Evolutionary conservation across 108 stramenopile species (phyloP), one percentile per base, ranked within the genome.

Genomic region (Conticribra guillardii): DNA sequence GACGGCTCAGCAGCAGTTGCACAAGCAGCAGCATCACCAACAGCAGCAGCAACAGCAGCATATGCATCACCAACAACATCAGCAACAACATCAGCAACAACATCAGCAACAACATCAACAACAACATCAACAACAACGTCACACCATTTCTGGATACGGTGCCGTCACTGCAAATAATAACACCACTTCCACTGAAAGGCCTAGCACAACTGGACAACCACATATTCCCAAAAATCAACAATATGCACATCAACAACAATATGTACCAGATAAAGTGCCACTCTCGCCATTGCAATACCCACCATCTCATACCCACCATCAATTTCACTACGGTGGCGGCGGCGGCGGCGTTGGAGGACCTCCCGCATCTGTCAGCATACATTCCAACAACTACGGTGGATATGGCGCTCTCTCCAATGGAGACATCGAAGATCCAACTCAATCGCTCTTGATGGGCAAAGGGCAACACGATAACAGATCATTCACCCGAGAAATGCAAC

Each of bases 281-380:
- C 37, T 33, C 11, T n/a, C 61, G 46, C 19, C 61, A 3, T 3
- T n/a, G 21, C 11, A 17, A 7, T 53, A 30, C 8, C 26, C 24
- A 2, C 26, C 17, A 46, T 45, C 54, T 24, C 71, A 72, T 33
- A 72, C 71, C 15, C 62, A 64, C 18, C 71, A 72, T 45, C 50
- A 45, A n/a, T 72, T 72, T 49, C 62, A 72, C 31, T 72, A 72
- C 15, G 71, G 62, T 21, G 54, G 53, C 16, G 26, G 16, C 16
- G 30, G 30, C 34, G 21, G 17, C 19, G 54, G 54, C 24, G 47
- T 29, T 15, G 62, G 46, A 7, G 64, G 31, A 4, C 64, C 64
- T 32, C 64, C 64, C 9, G 31, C 64, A 28, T 65, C 64, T 7
- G 64, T 65, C 21, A 51, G 50, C 19, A 19, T 65, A 8, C 64